Percentiles rank a stretch among this genome's conserved stretches.
Conservation (phyloP, 2,329 filamentous ascomycete species). For the Colletotrichum trifolii region DNA sequence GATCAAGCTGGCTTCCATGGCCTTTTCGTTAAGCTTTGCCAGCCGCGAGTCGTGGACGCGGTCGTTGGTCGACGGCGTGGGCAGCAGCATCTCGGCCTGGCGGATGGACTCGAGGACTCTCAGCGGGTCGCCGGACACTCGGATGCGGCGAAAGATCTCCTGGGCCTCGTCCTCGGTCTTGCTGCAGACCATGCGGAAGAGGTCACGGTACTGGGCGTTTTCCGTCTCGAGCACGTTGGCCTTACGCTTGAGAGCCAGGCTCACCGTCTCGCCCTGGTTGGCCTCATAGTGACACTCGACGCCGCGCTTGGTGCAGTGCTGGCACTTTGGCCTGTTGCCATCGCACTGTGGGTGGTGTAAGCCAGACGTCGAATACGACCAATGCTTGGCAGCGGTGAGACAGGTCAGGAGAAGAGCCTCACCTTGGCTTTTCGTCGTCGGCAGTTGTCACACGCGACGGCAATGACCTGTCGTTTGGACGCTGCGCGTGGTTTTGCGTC, state of each 20-base stretch:
- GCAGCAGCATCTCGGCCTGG: conserved; percentile 39
- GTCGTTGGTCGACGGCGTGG: conserved; percentile 20
- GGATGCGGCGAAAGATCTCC: conserved; percentile 38
- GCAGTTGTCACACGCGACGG: conserved; percentile 34
- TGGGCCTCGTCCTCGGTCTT: conserved; percentile 38
- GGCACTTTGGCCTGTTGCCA: conserved; percentile 32
- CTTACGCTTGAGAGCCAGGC: conserved; percentile 38
- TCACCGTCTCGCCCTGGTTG: conserved; percentile 34
- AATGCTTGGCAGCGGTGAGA: background rate
- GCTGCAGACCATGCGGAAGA: conserved; percentile 37
- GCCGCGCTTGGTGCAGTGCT: conserved; percentile 29
- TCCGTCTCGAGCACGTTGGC: conserved; percentile 34
- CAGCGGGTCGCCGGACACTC: conserved; percentile 30
- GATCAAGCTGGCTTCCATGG: conserved; percentile 38
- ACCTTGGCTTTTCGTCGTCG: conserved; percentile 33
- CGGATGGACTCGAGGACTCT: conserved; percentile 36
- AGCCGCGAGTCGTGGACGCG: conserved; percentile 22
- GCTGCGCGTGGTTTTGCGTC: conserved; percentile 23
- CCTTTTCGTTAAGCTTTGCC: conserved; percentile 35
- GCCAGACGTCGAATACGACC: background rate
- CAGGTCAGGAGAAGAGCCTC: background rate
- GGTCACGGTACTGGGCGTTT: conserved; percentile 36
- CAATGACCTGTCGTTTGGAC: conserved; percentile 31
- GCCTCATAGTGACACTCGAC: conserved; percentile 34
- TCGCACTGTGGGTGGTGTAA: conserved; percentile 22